Conservation (phyloP, 805 yeast species). For the Metahyphopichia silvanorum region DNA sequence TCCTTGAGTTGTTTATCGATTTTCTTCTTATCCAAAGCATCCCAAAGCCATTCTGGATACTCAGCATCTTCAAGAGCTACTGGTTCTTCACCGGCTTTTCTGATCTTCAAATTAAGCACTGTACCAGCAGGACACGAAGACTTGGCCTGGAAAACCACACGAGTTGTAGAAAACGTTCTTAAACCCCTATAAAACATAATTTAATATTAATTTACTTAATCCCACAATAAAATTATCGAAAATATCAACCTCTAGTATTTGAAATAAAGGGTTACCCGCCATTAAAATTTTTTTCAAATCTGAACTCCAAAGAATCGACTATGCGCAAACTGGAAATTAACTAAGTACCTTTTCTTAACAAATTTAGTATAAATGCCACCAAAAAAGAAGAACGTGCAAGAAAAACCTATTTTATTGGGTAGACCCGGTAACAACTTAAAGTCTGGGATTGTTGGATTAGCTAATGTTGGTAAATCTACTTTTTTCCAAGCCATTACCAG, state of each 20-base stretch:
- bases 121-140: slow-evolving; percentile 66
- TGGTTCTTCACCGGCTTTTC: slow-evolving; percentile 81
- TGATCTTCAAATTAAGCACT: slow-evolving; percentile 63
- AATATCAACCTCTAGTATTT: too few relatives aligned
- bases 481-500: slow-evolving; percentile 96
- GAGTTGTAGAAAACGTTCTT: too few relatives aligned
- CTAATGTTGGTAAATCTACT: slow-evolving; percentile 94
- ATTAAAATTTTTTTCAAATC: too few relatives aligned
- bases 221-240: too few relatives aligned
- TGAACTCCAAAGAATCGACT: too few relatives aligned
- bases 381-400: slow-evolving; percentile 61
- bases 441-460: slow-evolving; percentile 90
- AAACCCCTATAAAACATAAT: too few relatives aligned
- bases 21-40: slow-evolving; percentile 64
- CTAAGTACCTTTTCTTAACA: too few relatives aligned
- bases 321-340: too few relatives aligned
- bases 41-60: slow-evolving; percentile 96
- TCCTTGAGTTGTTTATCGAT: slow-evolving; percentile 53
- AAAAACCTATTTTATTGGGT: slow-evolving; percentile 74
- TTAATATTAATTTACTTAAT: too few relatives aligned
- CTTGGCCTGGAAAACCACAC: slow-evolving; percentile 5
- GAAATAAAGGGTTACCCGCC: too few relatives aligned
- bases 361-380: slow-evolving; percentile 66
- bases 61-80: slow-evolving; percentile 84
- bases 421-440: slow-evolving; percentile 58